Evolutionary conservation across 768 basidiomycete species (phyloP).

Genomic region (Dentipellis sp.): DNA sequence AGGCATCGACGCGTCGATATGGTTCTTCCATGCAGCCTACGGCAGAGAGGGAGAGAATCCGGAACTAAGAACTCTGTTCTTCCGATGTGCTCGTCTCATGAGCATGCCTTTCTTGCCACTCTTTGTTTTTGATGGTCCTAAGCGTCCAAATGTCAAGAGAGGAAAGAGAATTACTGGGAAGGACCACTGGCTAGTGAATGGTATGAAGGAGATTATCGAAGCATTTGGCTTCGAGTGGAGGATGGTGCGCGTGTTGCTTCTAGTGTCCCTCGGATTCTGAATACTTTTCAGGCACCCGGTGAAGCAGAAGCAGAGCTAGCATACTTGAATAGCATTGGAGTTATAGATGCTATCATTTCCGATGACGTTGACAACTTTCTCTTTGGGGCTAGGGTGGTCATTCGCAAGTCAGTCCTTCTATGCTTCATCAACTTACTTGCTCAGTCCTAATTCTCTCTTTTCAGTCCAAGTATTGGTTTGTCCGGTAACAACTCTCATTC

Average conservation of each 20-base stretch:
- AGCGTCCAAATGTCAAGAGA: conserved; percentile 73
- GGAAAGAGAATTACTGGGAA: conserved; percentile 61
- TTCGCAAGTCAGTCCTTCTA: conserved; percentile 58
- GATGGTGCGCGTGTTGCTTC: conserved; percentile 32
- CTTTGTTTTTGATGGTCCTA: conserved; percentile 89
- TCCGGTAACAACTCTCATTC: conserved; percentile 63
- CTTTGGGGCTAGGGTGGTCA: conserved; percentile 76
- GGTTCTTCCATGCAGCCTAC: conserved; percentile 74
- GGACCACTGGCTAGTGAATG: conserved; percentile 56
- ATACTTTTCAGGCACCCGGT: conserved; percentile 59
- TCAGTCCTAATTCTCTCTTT: neutral
- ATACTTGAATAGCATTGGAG: conserved; percentile 68
- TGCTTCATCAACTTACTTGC: neutral
- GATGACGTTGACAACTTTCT: conserved; percentile 93
- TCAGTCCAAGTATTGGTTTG: conserved; percentile 60
- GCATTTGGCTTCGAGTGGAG: conserved; percentile 78
- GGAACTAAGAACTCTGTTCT: conserved; percentile 75
- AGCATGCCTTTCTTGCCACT: conserved; percentile 75
- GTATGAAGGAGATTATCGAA: conserved; percentile 71
- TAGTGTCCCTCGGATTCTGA: neutral
- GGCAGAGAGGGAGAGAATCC: conserved; percentile 81
- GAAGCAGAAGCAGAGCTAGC: conserved; percentile 95
- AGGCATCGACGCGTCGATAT: conserved; percentile 79
- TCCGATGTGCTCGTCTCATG: conserved; percentile 74
- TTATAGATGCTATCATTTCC: conserved; percentile 83